Percentiles rank a stretch among this genome's conserved stretches.
Evolutionary conservation across 805 yeast genomes (phyloP).

Genomic region (Sugiyamaella smithiae): DNA sequence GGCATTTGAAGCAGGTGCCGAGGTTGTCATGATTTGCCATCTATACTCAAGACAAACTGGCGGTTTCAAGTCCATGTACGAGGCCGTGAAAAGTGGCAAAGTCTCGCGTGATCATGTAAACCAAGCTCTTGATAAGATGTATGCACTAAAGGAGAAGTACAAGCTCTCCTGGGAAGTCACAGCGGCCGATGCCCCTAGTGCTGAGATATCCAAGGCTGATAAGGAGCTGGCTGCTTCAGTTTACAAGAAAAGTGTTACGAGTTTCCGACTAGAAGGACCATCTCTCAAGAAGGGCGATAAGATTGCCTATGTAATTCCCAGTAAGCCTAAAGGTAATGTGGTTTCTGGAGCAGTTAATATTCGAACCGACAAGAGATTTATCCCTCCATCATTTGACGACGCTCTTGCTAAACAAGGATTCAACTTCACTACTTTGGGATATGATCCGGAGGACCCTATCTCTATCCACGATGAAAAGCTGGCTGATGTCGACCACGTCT

Average conservation of each 20-base stretch:
- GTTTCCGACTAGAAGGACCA: conserved; percentile 42
- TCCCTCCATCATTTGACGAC: conserved; percentile 36
- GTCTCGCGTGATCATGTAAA: conserved; percentile 34
- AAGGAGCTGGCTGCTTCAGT: conserved; percentile 30
- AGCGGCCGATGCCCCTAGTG: conserved; percentile 32
- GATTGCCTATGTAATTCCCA: conserved; percentile 27
- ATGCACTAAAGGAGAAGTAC: conserved; percentile 40
- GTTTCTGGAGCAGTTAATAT: conserved; percentile 29
- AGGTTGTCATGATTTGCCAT: conserved; percentile 58
- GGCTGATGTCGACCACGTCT: conserved; percentile 45
- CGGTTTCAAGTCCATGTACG: conserved; percentile 42
- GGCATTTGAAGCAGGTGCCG: conserved; percentile 58
- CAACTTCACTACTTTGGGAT: conserved; percentile 50
- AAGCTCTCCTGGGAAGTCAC: neutral
- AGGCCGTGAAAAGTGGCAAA: conserved; percentile 35
- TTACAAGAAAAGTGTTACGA: conserved; percentile 48
- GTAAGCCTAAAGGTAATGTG: conserved; percentile 10
- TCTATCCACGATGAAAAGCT: conserved; percentile 50
- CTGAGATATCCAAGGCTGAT: neutral
- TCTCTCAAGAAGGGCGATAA: conserved; percentile 33
- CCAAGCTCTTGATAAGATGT: conserved; percentile 42
- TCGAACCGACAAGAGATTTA: conserved; percentile 26
- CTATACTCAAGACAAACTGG: conserved; percentile 51
- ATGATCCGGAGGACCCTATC: conserved; percentile 47
- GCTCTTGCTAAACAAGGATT: conserved; percentile 42